Conservation (phyloP, 2,329 filamentous ascomycete genomes). For the Sclerotinia spermophila region DNA sequence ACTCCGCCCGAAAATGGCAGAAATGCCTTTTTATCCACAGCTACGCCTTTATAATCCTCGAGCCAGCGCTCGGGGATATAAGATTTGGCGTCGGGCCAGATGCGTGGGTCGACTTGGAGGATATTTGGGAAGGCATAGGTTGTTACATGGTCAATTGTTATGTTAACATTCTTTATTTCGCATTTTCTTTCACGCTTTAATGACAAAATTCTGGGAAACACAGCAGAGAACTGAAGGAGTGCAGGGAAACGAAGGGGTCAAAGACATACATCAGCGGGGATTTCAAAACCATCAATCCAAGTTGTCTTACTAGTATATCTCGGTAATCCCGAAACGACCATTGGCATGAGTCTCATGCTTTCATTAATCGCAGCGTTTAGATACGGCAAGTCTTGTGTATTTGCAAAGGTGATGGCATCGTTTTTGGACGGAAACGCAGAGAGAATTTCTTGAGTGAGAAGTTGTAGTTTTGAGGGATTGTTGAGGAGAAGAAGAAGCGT, state of each 20-base stretch:
- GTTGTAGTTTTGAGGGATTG: background rate
- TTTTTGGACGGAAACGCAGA: conserved; percentile 21
- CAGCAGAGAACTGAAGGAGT: accelerated
- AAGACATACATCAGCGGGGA: conserved; percentile 19
- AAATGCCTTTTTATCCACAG: conserved; percentile 26
- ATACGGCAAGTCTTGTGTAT: conserved; percentile 26
- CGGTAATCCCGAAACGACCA: conserved; percentile 21
- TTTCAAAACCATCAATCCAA: conserved; percentile 23
- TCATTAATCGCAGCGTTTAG: conserved; percentile 28
- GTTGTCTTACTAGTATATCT: conserved; percentile 20
- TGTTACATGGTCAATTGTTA: conserved; percentile 10
- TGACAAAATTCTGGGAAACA: background rate
- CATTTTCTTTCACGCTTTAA: background rate
- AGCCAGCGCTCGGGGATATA: conserved; percentile 30
- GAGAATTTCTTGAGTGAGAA: conserved; percentile 36
- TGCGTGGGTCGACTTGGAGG: conserved; percentile 16
- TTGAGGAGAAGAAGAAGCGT: conserved; percentile 7
- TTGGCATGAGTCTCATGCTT: conserved; percentile 26
- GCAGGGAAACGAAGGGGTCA: background rate
- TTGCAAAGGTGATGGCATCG: conserved; percentile 23
- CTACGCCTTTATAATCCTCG: conserved; percentile 3
- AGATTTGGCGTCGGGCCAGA: conserved; percentile 24
- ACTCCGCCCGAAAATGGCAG: conserved; percentile 2
- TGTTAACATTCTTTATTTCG: background rate
- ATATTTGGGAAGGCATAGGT: background rate